A percentile compares a stretch with the other conserved stretches of the same genome.
Evolutionary conservation across 208 protist genomes (phyloP).

Genomic region (Spongospora subterranea): DNA sequence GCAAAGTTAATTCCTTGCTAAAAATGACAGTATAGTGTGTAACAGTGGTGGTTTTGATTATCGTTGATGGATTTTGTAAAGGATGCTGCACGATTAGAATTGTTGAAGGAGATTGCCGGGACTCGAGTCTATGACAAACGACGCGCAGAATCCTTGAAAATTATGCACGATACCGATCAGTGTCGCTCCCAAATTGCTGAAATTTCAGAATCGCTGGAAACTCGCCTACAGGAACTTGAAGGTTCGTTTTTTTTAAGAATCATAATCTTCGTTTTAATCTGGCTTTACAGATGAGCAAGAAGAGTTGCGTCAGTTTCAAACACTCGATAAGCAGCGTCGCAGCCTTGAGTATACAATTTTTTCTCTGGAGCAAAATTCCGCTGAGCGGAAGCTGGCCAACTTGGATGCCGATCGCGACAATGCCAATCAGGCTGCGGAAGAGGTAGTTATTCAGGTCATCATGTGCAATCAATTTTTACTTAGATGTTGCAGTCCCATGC

Average conservation of each 20-base stretch:
- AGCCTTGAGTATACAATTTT: slow-evolving; percentile 59
- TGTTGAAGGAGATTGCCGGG: slow-evolving; percentile 93
- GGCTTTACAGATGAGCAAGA: slow-evolving; percentile 88
- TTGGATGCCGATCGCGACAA: slow-evolving; percentile 67
- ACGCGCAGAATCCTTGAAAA: slow-evolving; percentile 86
- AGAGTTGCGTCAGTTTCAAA: slow-evolving; percentile 90
- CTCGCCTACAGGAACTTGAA: slow-evolving; percentile 90
- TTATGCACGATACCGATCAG: slow-evolving; percentile 87
- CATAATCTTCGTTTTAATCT: too few relatives aligned
- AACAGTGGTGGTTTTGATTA: background rate
- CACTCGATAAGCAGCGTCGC: slow-evolving; percentile 83
- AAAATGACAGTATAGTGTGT: slow-evolving; percentile 21
- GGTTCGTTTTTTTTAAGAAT: too few relatives aligned
- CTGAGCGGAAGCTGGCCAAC: slow-evolving; percentile 37
- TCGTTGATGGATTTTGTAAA: background rate
- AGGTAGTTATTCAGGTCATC: slow-evolving; percentile 64
- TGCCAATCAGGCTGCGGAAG: slow-evolving; percentile 70
- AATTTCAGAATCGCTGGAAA: slow-evolving; percentile 81
- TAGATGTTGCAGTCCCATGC: background rate
- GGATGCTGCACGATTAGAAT: slow-evolving; percentile 82
- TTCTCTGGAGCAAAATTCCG: slow-evolving; percentile 45
- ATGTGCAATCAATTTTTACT: background rate
- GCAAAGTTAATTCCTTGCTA: slow-evolving; percentile 80
- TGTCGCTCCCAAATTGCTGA: slow-evolving; percentile 60
- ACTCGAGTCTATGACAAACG: slow-evolving; percentile 88